Base-by-base conservation (phyloP, 495 filamentous ascomycete genomes). In the Amphirosellinia nigrospora region DNA sequence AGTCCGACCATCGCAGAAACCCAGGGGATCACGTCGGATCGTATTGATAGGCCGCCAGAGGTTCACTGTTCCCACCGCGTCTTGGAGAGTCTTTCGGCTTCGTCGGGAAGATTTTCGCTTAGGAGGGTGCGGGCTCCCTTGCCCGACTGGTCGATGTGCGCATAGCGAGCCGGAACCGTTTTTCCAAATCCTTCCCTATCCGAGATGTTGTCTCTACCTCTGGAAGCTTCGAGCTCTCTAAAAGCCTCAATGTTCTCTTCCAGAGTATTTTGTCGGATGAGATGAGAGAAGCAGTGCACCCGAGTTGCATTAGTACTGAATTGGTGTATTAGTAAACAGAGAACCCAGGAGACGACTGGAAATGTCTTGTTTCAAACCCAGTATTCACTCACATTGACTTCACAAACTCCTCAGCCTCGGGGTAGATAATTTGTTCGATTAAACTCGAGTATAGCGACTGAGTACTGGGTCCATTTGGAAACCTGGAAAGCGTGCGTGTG, bases 41-140 rank as follows among this genome's bases (percentile, higher is more conserved):
- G 83, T 82, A 60, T 84, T 82, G 63, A 90, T 89, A 7, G 89
- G 89, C 7, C 88, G 86, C 89, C 88, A 90, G 64, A 90, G 87
- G 70, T 91, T 91, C 77, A 91, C 89, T 63, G 90, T 89, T 70
- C 90, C 77, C 84, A 88, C 11, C 89, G 81, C 32, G 83, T 84
- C 67, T 85, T 80, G 16, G 89, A 75, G 1, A 90, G 80, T 68
- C 79, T 78, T 4, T 80, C 78, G 6, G 86, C 86, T 10, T 89
- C 85, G 0, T 81, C 80, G 4, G 81, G 86, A 2, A 89, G 80
- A 52, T 89, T 85, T 71, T 85, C 75, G 11, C 69, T 28, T 9
- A 90, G 85, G 26, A 86, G 82, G 50, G 80, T 79, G 6, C 78
- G 75, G 7, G 83, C 78, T 4, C 86, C 87, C 7, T 66, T 41